phyloP scores from a whole-genome alignment of 441 rosid species.

The Erodium moschatum region DNA sequence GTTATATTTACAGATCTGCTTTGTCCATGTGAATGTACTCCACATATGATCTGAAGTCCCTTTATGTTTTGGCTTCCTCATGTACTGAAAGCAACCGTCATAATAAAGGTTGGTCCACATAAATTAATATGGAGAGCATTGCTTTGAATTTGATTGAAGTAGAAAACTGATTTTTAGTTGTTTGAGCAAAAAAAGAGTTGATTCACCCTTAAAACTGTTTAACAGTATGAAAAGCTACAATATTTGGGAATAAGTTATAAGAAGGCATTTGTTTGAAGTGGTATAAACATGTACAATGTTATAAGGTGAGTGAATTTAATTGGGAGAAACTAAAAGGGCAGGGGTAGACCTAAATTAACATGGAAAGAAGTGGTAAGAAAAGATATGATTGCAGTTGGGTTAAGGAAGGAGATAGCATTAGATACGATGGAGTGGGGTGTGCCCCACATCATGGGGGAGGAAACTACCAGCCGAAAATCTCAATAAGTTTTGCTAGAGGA shows the following conservation, averaged over 20 bases:
- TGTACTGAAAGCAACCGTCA: background rate
- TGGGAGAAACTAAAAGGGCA: no score
- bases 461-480: background rate
- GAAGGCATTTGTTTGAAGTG: no score
- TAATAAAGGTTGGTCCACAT: background rate
- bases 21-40: background rate
- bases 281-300: no score
- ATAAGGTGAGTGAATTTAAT: no score
- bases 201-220: background rate
- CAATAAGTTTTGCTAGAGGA: background rate
- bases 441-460: background rate
- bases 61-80: background rate
- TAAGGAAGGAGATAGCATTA: background rate
- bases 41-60: conserved; percentile 8
- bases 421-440: background rate
- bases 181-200: background rate
- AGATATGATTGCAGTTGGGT: background rate
- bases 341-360: no score
- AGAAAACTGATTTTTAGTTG: background rate
- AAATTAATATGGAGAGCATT: background rate
- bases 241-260: no score
- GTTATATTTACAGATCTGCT: conserved; percentile 2
- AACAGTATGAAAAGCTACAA: background rate
- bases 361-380: background rate
- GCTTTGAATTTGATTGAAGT: background rate